Conservation (phyloP, 495 filamentous ascomycete species). For the Penicillium cataractarum region DNA sequence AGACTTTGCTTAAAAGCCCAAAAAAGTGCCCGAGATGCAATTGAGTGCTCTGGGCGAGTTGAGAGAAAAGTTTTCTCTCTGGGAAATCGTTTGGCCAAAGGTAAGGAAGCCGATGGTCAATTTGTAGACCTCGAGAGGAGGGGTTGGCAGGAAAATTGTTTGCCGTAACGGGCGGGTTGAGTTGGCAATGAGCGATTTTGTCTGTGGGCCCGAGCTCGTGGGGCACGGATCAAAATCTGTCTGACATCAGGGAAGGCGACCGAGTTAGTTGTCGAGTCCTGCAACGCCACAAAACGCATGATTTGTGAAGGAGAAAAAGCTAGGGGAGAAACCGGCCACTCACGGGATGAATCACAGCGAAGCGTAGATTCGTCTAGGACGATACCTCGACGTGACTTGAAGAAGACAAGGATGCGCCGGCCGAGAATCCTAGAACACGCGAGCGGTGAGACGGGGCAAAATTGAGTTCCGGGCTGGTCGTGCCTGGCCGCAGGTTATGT, state of each 20-base stretch:
- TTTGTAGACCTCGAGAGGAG: constrained; percentile 19
- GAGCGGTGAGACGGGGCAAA: constrained; percentile 28
- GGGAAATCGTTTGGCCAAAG: constrained; percentile 6
- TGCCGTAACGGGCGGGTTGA: constrained; percentile 21
- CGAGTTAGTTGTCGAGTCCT: constrained; percentile 5
- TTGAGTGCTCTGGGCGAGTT: constrained; percentile 17
- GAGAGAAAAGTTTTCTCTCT: constrained; percentile 14
- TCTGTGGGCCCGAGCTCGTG: constrained; percentile 35
- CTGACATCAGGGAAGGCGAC: constrained; percentile 31
- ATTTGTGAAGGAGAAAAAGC: not conserved
- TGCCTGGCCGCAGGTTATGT: constrained; percentile 16
- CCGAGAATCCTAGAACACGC: constrained; percentile 15
- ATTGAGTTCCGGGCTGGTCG: constrained; percentile 13
- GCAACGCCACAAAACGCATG: not conserved
- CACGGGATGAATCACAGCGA: not conserved
- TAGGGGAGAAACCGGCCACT: constrained; percentile 13
- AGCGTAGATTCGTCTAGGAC: constrained; percentile 19
- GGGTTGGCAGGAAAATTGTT: constrained; percentile 29
- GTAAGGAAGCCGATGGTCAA: constrained; percentile 9
- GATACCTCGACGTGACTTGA: constrained; percentile 15
- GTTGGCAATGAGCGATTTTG: constrained; percentile 36
- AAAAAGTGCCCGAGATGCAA: constrained; percentile 28
- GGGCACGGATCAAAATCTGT: constrained; percentile 35
- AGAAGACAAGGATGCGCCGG: not conserved
- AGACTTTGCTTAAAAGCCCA: constrained; percentile 23